Percentiles rank a stretch among this genome's conserved stretches.
These are phyloP conservation scores for Wickerhamomyces mucosus DNA, from an alignment of 805 yeast genomes.

Conservation along the genomic window DNA sequence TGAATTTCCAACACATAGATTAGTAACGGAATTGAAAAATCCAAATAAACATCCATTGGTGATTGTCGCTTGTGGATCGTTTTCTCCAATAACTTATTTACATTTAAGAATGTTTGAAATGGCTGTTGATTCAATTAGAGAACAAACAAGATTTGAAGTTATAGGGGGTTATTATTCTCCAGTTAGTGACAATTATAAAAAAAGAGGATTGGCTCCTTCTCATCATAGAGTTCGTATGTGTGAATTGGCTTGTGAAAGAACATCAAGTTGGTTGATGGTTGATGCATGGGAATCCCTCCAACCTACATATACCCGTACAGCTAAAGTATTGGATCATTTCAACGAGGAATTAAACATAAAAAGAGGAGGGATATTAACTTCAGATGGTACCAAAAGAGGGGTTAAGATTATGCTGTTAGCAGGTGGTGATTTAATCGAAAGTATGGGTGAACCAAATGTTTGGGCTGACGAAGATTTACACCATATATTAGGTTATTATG, in stretches of 20 bases:
- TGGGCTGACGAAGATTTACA: conserved; percentile 96
- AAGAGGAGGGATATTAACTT: conserved; percentile 69
- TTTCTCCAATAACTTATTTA: conserved; percentile 89
- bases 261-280: conserved; percentile 96
- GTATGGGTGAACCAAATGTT: conserved; percentile 99
- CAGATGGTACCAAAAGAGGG: conserved; percentile 57
- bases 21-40: conserved; percentile 60
- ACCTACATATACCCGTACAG: conserved; percentile 85
- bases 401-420: conserved; percentile 94
- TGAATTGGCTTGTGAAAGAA: conserved; percentile 94
- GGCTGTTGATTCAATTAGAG: conserved; percentile 91
- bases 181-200: conserved; percentile 84
- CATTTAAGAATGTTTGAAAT: conserved; percentile 97
- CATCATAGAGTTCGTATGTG: conserved; percentile 95
- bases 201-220: conserved; percentile 86
- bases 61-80: conserved; percentile 95
- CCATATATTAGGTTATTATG: conserved; percentile 91
- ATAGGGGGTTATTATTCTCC: conserved; percentile 96
- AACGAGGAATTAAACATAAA: conserved; percentile 89
- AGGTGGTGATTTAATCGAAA: conserved; percentile 95
- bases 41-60: conserved; percentile 81
- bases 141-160: conserved; percentile 89
- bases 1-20: conserved; percentile 79
- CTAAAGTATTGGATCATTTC: conserved; percentile 91
- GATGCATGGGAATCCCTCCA: conserved; percentile 99